A percentile compares a stretch with the other conserved stretches of the same genome.
phyloP scores from a whole-genome alignment of 306 rosid species.

The Vachellia pachyceras region DNA sequence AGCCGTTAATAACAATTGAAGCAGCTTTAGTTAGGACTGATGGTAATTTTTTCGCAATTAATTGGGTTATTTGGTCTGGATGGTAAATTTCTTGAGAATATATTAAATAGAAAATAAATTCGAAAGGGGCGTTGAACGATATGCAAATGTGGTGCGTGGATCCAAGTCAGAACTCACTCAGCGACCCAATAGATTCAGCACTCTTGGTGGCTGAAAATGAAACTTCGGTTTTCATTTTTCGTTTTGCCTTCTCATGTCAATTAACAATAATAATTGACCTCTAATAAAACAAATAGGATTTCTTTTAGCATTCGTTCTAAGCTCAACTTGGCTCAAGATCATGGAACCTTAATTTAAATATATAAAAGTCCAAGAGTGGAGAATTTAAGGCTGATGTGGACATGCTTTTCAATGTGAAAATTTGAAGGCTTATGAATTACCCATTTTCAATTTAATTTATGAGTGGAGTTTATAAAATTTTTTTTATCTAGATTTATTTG shows the following conservation, averaged over 20 bases:
- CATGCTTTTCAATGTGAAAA: neutral
- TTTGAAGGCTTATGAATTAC: neutral
- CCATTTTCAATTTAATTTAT: too few relatives aligned
- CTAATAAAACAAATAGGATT: neutral
- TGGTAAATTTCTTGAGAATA: too few relatives aligned
- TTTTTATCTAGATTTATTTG: too few relatives aligned
- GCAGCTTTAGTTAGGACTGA: too few relatives aligned
- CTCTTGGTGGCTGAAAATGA: slow-evolving; percentile 17
- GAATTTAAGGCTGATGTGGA: neutral
- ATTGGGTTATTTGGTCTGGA: too few relatives aligned
- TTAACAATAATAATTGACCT: too few relatives aligned
- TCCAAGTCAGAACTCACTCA: slow-evolving; percentile 42
- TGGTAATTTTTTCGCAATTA: too few relatives aligned
- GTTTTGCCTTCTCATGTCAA: neutral
- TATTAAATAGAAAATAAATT: neutral
- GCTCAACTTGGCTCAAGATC: neutral
- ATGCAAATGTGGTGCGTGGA: neutral
- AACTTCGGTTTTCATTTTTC: neutral
- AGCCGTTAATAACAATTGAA: too few relatives aligned
- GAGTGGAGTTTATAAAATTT: too few relatives aligned
- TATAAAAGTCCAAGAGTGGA: neutral
- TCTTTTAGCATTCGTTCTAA: too few relatives aligned
- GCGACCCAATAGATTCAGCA: slow-evolving; percentile 1
- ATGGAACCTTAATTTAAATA: neutral
- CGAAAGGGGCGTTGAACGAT: neutral